Evolutionary conservation across 2,329 filamentous ascomycete species (phyloP), one percentile per base, ranked within the genome.

Genomic region (Neofusicoccum parvum): DNA sequence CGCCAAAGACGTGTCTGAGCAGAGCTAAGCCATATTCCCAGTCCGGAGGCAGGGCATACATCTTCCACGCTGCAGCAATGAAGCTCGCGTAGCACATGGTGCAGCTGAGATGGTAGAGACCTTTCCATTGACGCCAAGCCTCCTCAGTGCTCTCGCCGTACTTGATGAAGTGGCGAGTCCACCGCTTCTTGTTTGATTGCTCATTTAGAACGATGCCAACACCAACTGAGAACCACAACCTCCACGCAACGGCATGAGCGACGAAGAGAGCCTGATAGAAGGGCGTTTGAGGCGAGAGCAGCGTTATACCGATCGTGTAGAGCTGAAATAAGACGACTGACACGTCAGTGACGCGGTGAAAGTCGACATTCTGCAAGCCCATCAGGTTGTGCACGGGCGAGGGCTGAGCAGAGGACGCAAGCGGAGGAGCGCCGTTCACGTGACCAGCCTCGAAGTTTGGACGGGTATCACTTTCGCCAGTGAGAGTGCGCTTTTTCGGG

Each of bases 121-220:
- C 92, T 80, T 97, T 98, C 95, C 95, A 99, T 76, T 99, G 94
- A 65, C 90, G 89, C 95, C 95, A 99, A 3, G 94, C 94, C 79
- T 98, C 95, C 67, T 90, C 90, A 3, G 89, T 89, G 67, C 87
- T 93, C 76, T 98, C 95, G 68, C 95, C 95, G 73, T 90, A 97
- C 78, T 99, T 99, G 80, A 99, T 87, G 75, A 98, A 99, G 81
- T 99, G 95, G 32, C 95, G 88, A 15, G 94, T 98, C 92, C 95
- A 98, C 78, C 91, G 88, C 81, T 98, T 98, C 79, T 90, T 88
- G 73, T 90, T 90, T 20, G 94, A 97, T 78, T 99, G 95, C 64
- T 87, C 85, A 72, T 92, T 88, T 54, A 99, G 86, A 67, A 98
- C 88, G 71, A 92, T 85, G 50, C 94, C 95, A 32, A 99, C 86